Conservation (phyloP, 371 early-diverging fungal genomes). For the Batrachochytrium dendrobatidis region DNA sequence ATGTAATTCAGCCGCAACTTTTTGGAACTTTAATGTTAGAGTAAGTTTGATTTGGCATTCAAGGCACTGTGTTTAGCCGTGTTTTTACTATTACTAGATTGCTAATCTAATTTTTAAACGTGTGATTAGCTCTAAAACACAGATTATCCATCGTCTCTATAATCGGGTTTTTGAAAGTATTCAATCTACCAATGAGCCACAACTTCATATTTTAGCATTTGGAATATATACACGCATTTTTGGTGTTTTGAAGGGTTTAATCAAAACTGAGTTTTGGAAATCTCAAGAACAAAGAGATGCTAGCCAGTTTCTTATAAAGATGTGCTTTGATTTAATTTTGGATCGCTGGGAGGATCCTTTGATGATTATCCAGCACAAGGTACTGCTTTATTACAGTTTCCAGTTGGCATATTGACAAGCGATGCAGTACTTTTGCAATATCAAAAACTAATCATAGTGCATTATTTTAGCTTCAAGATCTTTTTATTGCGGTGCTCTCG, state of each 20-base stretch:
- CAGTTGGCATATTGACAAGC: no score
- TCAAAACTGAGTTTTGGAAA: no score
- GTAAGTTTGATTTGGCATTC: background rate
- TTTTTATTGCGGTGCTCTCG: background rate
- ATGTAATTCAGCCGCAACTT: background rate
- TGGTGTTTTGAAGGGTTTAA: slow-evolving; percentile 4
- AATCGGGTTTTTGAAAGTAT: background rate
- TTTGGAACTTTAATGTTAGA: background rate
- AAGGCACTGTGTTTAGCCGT: background rate
- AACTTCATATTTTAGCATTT: background rate
- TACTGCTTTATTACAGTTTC: no score
- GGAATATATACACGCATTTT: background rate
- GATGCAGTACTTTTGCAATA: no score
- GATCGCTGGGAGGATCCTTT: slow-evolving; percentile 5
- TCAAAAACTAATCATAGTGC: no score
- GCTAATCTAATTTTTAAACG: background rate
- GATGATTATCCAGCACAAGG: background rate
- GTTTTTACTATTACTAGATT: background rate
- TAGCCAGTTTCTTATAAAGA: background rate
- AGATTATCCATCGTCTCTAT: background rate
- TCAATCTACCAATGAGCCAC: slow-evolving; percentile 1
- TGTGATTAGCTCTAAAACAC: background rate
- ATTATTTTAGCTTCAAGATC: slow-evolving; percentile 1
- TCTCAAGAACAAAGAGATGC: background rate
- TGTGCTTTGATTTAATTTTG: background rate